phyloP scores from a whole-genome alignment of 805 yeast genomes.

The Ogataea pignaliae region DNA sequence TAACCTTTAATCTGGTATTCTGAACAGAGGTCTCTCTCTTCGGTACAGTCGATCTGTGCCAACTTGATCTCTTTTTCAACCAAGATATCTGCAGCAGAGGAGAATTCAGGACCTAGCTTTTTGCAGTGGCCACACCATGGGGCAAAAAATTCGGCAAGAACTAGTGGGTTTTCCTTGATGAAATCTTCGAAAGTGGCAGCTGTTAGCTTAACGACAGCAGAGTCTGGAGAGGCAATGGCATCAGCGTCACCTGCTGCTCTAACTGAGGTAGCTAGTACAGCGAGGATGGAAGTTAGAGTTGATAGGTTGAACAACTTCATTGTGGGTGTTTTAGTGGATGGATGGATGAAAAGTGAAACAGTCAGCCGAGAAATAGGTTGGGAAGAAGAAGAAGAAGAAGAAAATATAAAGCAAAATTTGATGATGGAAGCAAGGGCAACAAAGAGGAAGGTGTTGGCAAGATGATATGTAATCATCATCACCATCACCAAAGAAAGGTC shows the following conservation, averaged over 20 bases:
- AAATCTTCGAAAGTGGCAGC: constrained; percentile 61
- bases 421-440: background rate
- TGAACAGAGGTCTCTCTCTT: constrained; percentile 65
- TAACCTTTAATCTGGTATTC: constrained; percentile 70
- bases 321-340: background rate
- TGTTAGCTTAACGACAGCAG: constrained; percentile 81
- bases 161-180: constrained; percentile 68
- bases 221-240: constrained; percentile 74
- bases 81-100: constrained; percentile 64
- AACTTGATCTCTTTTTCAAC: constrained; percentile 59
- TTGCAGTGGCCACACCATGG: constrained; percentile 99
- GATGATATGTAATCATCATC: too few relatives aligned
- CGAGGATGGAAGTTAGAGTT: constrained; percentile 38
- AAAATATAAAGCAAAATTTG: background rate
- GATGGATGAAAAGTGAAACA: background rate
- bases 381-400: background rate
- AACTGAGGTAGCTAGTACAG: constrained; percentile 25
- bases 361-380: background rate
- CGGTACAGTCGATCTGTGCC: constrained; percentile 85
- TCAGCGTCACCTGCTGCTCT: constrained; percentile 38
- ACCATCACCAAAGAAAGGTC: too few relatives aligned
- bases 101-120: constrained; percentile 75
- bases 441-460: too few relatives aligned
- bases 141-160: constrained; percentile 83
- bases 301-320: constrained; percentile 39